These are phyloP conservation scores for Metschnikowia santaceciliae DNA, from an alignment of 805 yeast species.

Conservation along the genomic window DNA sequence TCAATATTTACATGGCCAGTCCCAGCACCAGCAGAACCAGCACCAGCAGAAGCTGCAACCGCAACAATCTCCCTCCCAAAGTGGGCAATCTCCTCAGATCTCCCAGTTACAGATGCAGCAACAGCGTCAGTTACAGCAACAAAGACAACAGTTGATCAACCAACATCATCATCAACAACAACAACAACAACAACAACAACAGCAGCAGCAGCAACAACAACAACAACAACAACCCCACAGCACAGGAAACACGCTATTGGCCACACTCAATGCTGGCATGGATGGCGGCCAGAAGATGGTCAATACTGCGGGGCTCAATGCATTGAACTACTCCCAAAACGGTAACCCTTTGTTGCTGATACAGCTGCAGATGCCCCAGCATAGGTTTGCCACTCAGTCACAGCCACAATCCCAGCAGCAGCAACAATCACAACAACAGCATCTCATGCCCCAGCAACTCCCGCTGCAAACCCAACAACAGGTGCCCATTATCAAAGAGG, in stretches of 20 bases:
- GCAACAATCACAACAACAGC: slow-evolving; percentile 28
- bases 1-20: slow-evolving; percentile 32
- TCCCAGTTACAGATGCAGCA: slow-evolving; percentile 31
- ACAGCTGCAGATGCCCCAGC: slow-evolving; percentile 26
- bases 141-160: slow-evolving; percentile 30
- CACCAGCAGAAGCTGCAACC: slow-evolving; percentile 28
- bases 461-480: slow-evolving; percentile 18
- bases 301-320: slow-evolving; percentile 2
- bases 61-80: slow-evolving; percentile 20
- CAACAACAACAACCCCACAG: slow-evolving; percentile 8
- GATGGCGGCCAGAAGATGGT: slow-evolving; percentile 7
- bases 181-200: slow-evolving; percentile 27
- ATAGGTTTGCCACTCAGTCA: slow-evolving; percentile 10
- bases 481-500: slow-evolving; percentile 61
- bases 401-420: slow-evolving; percentile 16
- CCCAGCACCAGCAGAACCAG: slow-evolving; percentile 3
- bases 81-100: slow-evolving; percentile 33
- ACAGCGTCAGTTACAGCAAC: slow-evolving; percentile 26
- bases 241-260: slow-evolving; percentile 33
- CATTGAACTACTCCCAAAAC: slow-evolving; percentile 13
- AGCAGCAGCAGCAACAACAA: slow-evolving; percentile 22
- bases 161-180: slow-evolving; percentile 32
- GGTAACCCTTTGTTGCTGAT: slow-evolving; percentile 28
- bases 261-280: slow-evolving; percentile 31
- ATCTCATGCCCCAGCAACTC: slow-evolving; percentile 10